Base-by-base conservation (phyloP, 306 rosid species). In the Castanea mollissima region DNA sequence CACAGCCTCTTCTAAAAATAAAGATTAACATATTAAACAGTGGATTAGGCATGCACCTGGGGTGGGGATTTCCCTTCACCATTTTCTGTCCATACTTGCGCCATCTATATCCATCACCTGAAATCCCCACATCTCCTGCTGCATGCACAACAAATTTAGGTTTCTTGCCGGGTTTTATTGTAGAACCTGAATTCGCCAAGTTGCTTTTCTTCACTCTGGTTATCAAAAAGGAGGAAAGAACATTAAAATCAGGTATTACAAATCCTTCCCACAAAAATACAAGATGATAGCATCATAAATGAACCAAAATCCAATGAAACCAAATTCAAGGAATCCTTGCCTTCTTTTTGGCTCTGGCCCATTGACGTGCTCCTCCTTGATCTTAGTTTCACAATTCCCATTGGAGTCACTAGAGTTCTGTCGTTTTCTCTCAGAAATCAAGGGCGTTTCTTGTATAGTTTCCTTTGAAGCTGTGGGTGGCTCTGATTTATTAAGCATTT, bases 71-170 rank as follows among this genome's bases (percentile, higher is more conserved):
- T 65, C 99, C 99, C 84, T 93, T 94, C 82, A 94, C 97, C 99
- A 94, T 94, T 89, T 94, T 94, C 87, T 92, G 97, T 69, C 99
- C 99, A 69, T 94, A 94, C 87, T 94, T 94, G 84, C 97, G 97
- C 99, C 99, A 92, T 62, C 99, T 86, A 57, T 94, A 91, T 79
- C 99, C 99, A 79, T 94, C 99, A 55, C 92, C 95, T 16, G 99
- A 94, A 74, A 94, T 90, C 69, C 95, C 97, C 79, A 91, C 99
- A 75, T 91, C 97, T 75, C 93, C 97, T 1, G 88, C 97, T 54
- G 97, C 99, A 88, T 94, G 99, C 83, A 94, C 95, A 55, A 92
- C 97, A 74, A 88, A 76, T 80, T 89, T 92, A 23, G 91, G 85
- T 83, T 92, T 92, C 91, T 94, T 92, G 79, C 85, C 91, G 76